A percentile compares a stretch with the other conserved stretches of the same genome.
phyloP scores from a whole-genome alignment of 495 filamentous ascomycete genomes.

The Talaromyces liani region DNA sequence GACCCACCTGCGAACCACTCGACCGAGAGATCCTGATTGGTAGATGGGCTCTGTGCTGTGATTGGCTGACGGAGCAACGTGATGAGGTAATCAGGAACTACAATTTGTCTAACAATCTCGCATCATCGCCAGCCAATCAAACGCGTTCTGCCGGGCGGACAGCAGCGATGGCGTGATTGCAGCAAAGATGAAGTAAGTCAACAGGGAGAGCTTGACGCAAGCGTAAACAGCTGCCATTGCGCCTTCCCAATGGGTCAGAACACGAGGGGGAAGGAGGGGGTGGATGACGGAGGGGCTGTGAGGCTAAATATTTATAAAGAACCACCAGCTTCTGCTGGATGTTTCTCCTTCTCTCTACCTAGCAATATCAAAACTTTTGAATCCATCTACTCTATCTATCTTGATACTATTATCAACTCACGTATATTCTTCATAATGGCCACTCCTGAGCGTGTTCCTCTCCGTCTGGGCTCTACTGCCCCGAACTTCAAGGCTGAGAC shows the following conservation, averaged over 20 bases:
- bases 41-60: neutral
- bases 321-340: neutral
- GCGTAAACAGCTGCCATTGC: neutral
- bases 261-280: slow-evolving; percentile 9
- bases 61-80: neutral
- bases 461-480: slow-evolving; percentile 84
- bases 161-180: slow-evolving; percentile 32
- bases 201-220: neutral
- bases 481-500: slow-evolving; percentile 93
- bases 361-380: slow-evolving; percentile 7
- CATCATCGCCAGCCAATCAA: slow-evolving; percentile 18
- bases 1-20: neutral
- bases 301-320: neutral
- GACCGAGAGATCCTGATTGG: neutral
- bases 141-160: slow-evolving; percentile 24
- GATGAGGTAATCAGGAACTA: neutral
- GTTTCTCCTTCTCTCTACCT: neutral
- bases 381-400: slow-evolving; percentile 3
- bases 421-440: slow-evolving; percentile 38
- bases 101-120: neutral
- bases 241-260: neutral
- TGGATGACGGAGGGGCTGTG: neutral
- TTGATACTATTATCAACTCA: neutral
- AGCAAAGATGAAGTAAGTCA: slow-evolving; percentile 5
- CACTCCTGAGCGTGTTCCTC: slow-evolving; percentile 40